Evolutionary conservation across 352 stramenopile genomes (phyloP).

Genomic region (Phytophthora europaea): DNA sequence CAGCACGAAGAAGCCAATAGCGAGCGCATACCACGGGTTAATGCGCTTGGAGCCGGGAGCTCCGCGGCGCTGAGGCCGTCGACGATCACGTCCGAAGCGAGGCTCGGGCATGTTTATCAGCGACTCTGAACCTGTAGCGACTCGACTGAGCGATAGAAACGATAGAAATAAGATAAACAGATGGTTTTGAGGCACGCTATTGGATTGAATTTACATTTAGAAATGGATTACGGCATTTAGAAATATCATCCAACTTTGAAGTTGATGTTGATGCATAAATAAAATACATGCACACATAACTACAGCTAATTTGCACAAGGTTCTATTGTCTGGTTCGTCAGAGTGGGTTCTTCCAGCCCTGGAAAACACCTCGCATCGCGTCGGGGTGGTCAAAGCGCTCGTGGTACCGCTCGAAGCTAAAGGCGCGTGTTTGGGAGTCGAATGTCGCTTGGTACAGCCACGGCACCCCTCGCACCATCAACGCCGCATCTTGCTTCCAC

Average conservation of each 20-base stretch:
- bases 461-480: constrained; percentile 68
- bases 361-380: constrained; percentile 35
- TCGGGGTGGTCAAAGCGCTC: constrained; percentile 39
- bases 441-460: constrained; percentile 64
- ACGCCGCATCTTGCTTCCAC: constrained; percentile 62
- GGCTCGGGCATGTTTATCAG: constrained; percentile 21
- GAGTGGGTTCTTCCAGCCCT: constrained; percentile 41
- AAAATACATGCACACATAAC: neutral
- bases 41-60: constrained; percentile 21
- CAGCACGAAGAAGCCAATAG: constrained; percentile 32
- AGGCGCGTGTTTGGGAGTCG: constrained; percentile 33
- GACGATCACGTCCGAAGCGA: constrained; percentile 37
- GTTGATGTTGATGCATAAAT: too few relatives aligned
- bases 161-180: neutral
- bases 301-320: neutral
- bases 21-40: constrained; percentile 26
- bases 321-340: constrained; percentile 6
- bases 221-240: constrained; percentile 4
- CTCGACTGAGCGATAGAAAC: neutral
- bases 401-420: constrained; percentile 26
- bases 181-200: neutral
- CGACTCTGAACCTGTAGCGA: too few relatives aligned
- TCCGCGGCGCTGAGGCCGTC: constrained; percentile 18
- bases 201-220: neutral
- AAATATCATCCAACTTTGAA: neutral